These are phyloP conservation scores for Leucosporidium scottii DNA, from an alignment of 768 basidiomycete genomes.

Conservation along the genomic window DNA sequence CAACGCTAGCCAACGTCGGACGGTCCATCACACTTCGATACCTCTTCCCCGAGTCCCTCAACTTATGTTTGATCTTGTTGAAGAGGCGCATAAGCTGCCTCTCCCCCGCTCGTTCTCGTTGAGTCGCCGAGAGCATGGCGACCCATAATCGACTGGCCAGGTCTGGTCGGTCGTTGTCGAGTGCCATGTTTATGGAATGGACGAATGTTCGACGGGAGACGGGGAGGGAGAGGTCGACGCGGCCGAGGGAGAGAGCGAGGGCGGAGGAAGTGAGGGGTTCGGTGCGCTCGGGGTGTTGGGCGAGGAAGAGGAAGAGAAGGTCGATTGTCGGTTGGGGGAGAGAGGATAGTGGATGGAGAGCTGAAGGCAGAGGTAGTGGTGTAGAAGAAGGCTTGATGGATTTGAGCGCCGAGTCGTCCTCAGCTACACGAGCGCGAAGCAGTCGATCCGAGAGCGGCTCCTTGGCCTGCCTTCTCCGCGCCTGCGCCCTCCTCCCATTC, in stretches of 20 bases:
- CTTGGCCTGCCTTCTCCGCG: background rate
- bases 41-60: background rate
- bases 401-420: no score
- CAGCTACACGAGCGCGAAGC: no score
- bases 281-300: background rate
- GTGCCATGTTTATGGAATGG: constrained; percentile 4
- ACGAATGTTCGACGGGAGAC: background rate
- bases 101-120: no score
- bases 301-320: constrained; percentile 12
- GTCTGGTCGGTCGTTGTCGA: constrained; percentile 6
- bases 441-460: background rate
- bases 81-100: no score
- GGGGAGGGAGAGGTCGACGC: constrained; percentile 5
- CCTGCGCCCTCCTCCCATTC: background rate
- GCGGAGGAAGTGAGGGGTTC: background rate
- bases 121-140: no score
- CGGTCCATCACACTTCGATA: background rate
- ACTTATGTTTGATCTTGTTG: no score
- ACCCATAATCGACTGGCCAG: constrained; percentile 4
- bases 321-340: constrained; percentile 14
- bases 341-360: constrained; percentile 12
- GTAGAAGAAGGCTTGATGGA: background rate
- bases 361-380: background rate
- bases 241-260: constrained; percentile 15
- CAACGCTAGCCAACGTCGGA: background rate